phyloP scores from a whole-genome alignment of 1,284 basidiomycete genomes.

The Trichosporon asahii region DNA sequence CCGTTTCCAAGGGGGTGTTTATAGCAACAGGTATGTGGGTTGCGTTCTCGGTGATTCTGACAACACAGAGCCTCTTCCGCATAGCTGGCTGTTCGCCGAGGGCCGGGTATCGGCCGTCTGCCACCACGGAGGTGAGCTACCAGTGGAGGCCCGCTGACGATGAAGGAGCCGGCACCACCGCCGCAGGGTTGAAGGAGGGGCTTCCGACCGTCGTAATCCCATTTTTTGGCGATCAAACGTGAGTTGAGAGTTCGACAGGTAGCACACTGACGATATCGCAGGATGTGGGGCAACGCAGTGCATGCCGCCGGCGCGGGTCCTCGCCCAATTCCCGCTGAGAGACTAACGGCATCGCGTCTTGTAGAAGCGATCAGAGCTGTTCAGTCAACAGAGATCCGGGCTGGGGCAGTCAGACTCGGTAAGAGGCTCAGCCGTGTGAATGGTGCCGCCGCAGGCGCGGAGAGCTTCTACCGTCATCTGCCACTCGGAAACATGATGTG shows the following conservation, averaged over 20 bases:
- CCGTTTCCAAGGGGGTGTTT: slow-evolving; percentile 58
- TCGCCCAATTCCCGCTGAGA: slow-evolving; percentile 59
- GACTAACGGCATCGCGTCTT: slow-evolving; percentile 58
- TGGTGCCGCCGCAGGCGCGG: slow-evolving; percentile 57
- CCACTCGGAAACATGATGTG: slow-evolving; percentile 61
- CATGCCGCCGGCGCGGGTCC: slow-evolving; percentile 63
- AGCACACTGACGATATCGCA: slow-evolving; percentile 53
- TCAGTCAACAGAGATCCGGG: slow-evolving; percentile 54
- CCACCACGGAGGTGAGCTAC: slow-evolving; percentile 60
- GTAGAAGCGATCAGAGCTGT: slow-evolving; percentile 58
- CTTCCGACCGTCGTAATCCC: slow-evolving; percentile 65
- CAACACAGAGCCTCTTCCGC: slow-evolving; percentile 59
- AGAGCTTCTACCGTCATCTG: slow-evolving; percentile 62
- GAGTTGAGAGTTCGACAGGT: slow-evolving; percentile 21
- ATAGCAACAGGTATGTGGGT: slow-evolving; percentile 53
- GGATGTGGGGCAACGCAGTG: slow-evolving; percentile 61
- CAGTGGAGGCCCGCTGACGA: slow-evolving; percentile 1
- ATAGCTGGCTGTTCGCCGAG: slow-evolving; percentile 66
- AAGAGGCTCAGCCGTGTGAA: slow-evolving; percentile 59
- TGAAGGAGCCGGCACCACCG: slow-evolving; percentile 61
- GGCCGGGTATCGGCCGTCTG: slow-evolving; percentile 61
- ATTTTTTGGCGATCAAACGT: slow-evolving; percentile 66
- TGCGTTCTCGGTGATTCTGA: not conserved
- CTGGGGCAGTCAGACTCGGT: slow-evolving; percentile 57
- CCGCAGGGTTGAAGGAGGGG: slow-evolving; percentile 63